These are phyloP conservation scores for Penicillium flavigenum DNA, from an alignment of 495 filamentous ascomycete species.

Conservation along the genomic window DNA sequence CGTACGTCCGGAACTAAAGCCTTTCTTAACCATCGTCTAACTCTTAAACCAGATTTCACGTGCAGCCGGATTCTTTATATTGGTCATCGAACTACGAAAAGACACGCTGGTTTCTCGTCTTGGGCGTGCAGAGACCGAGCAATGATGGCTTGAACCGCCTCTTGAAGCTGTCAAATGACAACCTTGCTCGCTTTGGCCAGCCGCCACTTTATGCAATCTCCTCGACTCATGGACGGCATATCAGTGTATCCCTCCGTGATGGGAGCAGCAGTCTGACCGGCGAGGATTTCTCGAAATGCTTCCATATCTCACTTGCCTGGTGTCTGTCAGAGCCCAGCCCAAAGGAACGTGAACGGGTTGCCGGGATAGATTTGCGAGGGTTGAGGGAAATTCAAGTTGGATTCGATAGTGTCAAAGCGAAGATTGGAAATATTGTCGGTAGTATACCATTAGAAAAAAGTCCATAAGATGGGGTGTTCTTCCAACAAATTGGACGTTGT, in stretches of 20 bases:
- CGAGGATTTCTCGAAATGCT: constrained; percentile 51
- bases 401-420: constrained; percentile 60
- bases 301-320: constrained; percentile 86
- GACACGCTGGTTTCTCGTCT: constrained; percentile 83
- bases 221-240: background rate
- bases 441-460: constrained; percentile 45
- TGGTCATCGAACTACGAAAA: constrained; percentile 75
- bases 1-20: constrained; percentile 36
- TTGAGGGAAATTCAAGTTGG: constrained; percentile 25
- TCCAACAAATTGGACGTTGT: background rate
- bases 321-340: constrained; percentile 43
- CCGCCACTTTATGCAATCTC: constrained; percentile 63
- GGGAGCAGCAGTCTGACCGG: constrained; percentile 1
- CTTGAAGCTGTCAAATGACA: constrained; percentile 62
- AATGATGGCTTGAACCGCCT: constrained; percentile 62
- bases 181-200: constrained; percentile 60
- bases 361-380: constrained; percentile 32
- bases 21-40: background rate
- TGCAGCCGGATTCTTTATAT: constrained; percentile 47
- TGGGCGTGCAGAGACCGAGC: constrained; percentile 52
- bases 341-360: constrained; percentile 28
- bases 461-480: background rate
- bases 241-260: constrained; percentile 10
- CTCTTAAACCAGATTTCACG: constrained; percentile 47
- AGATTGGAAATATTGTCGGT: constrained; percentile 73